These are phyloP conservation scores for Phaeosphaeria sp. DNA, from an alignment of 2,329 filamentous ascomycete genomes.

Conservation along the genomic window DNA sequence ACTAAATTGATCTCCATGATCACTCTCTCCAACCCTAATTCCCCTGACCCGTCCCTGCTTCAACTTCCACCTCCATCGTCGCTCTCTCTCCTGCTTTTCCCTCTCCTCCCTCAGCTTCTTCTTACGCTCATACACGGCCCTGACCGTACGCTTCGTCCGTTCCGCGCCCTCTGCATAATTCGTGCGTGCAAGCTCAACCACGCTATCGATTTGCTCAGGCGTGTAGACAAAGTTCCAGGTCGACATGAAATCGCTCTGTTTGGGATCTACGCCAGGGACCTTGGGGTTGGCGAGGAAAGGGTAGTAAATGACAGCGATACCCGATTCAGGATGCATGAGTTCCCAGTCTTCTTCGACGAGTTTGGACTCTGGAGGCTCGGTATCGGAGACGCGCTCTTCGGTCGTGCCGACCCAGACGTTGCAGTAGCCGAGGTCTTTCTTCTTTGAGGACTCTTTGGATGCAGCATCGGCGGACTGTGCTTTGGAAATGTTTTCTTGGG, in stretches of 20 bases:
- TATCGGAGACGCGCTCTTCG: slow-evolving; percentile 68
- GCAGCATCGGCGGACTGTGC: slow-evolving; percentile 52
- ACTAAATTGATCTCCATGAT: slow-evolving; percentile 69
- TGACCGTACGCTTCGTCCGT: slow-evolving; percentile 77
- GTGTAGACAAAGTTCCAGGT: slow-evolving; percentile 99
- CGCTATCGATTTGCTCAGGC: slow-evolving; percentile 84
- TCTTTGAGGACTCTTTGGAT: slow-evolving; percentile 39
- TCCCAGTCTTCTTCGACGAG: slow-evolving; percentile 67
- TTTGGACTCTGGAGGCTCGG: slow-evolving; percentile 62
- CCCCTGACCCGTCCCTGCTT: slow-evolving; percentile 59
- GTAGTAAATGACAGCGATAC: slow-evolving; percentile 88
- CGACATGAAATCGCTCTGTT: slow-evolving; percentile 81
- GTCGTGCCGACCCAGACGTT: slow-evolving; percentile 93
- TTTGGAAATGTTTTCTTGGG: slow-evolving; percentile 67
- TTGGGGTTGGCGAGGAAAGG: slow-evolving; percentile 85
- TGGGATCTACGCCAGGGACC: slow-evolving; percentile 82
- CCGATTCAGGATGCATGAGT: slow-evolving; percentile 77
- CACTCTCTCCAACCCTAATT: slow-evolving; percentile 62
- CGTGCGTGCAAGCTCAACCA: slow-evolving; percentile 79
- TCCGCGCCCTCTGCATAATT: slow-evolving; percentile 87
- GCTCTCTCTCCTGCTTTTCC: slow-evolving; percentile 51
- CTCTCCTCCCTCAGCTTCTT: slow-evolving; percentile 68
- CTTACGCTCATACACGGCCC: slow-evolving; percentile 93
- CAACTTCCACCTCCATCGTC: slow-evolving; percentile 45
- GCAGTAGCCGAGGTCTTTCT: slow-evolving; percentile 76